phyloP scores from a whole-genome alignment of 106 monocot genomes.

The Allium cepa region DNA sequence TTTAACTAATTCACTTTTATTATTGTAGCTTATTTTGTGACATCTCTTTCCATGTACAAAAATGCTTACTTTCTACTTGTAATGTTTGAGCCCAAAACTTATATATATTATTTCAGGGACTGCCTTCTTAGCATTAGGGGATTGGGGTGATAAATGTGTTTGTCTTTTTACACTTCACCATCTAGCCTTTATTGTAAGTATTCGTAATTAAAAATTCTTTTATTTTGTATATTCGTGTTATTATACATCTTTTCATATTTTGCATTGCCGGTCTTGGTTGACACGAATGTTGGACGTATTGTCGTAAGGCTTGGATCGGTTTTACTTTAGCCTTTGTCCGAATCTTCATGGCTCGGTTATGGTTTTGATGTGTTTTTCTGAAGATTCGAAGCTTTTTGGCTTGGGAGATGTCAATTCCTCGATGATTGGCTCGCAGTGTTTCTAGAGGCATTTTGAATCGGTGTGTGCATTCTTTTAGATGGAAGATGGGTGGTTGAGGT shows the following conservation, averaged over 20 bases:
- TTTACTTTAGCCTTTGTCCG: conserved; percentile 89
- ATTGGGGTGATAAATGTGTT: conserved; percentile 91
- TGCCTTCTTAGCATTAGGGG: conserved; percentile 87
- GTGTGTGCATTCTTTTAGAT: not conserved
- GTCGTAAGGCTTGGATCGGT: conserved; percentile 98
- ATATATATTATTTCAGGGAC: conserved; percentile 37
- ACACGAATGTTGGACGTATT: conserved; percentile 95
- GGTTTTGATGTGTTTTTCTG: conserved; percentile 36
- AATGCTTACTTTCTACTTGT: not conserved
- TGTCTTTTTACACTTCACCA: conserved; percentile 92
- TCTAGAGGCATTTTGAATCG: not conserved
- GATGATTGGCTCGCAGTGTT: conserved; percentile 43
- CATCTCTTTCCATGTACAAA: too few relatives aligned
- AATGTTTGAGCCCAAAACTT: not conserved
- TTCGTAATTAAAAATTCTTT: not conserved
- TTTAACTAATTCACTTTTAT: too few relatives aligned
- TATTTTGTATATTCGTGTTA: not conserved
- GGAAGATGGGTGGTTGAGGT: conserved; percentile 10
- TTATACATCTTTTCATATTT: not conserved
- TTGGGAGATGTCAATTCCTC: conserved; percentile 56
- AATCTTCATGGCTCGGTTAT: conserved; percentile 77
- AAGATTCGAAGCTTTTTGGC: conserved; percentile 29
- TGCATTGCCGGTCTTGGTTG: conserved; percentile 37
- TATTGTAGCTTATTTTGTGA: too few relatives aligned
- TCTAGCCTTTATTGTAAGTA: conserved; percentile 84